A percentile compares a stretch with the other conserved stretches of the same genome.
phyloP scores from a whole-genome alignment of 371 early-diverging fungal genomes.

The Mucor lusitanicus region DNA sequence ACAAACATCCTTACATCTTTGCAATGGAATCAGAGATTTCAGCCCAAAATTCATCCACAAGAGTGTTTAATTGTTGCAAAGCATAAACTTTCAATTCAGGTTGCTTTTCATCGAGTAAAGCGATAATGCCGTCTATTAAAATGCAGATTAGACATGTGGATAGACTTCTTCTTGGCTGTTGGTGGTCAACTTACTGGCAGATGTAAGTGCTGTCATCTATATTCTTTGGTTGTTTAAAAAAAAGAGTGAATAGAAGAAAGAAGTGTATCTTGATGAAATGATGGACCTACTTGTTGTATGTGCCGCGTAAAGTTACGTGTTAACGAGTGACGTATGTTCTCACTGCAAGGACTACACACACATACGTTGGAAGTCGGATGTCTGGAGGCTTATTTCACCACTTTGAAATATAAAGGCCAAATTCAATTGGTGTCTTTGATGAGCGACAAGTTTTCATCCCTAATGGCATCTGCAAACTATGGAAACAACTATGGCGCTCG shows the following conservation, averaged over 20 bases:
- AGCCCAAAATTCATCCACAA: constrained; percentile 96
- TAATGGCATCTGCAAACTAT: constrained; percentile 31
- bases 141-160: constrained; percentile 9
- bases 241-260: constrained; percentile 6
- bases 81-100: constrained; percentile 91
- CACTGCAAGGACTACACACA: background rate
- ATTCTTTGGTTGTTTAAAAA: no score
- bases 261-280: background rate
- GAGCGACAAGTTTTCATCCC: background rate
- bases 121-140: constrained; percentile 81
- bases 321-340: constrained; percentile 7
- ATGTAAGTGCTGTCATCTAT: constrained; percentile 50
- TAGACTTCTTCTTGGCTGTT: no score
- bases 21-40: constrained; percentile 94
- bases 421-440: background rate
- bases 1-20: constrained; percentile 74
- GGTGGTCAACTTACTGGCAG: constrained; percentile 55
- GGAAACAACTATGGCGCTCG: constrained; percentile 23
- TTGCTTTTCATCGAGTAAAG: constrained; percentile 92
- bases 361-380: background rate
- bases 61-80: constrained; percentile 79
- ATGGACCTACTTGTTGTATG: background rate
- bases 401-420: background rate
- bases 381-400: background rate
- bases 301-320: constrained; percentile 9